These are phyloP conservation scores for Rhizophora apiculata DNA, from an alignment of 345 rosid genomes.

Conservation along the genomic window DNA sequence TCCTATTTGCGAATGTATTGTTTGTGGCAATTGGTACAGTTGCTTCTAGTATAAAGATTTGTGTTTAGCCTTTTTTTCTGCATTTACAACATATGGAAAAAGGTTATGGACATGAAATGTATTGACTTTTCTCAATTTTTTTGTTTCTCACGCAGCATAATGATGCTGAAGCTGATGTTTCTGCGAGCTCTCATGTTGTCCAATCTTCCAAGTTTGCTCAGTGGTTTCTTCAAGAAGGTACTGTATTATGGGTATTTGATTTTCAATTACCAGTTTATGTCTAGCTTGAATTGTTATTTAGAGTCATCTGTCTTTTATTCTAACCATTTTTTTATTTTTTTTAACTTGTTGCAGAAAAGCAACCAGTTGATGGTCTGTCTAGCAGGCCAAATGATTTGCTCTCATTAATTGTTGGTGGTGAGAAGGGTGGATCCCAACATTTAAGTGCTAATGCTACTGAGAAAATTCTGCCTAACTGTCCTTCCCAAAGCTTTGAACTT, in stretches of 20 bases:
- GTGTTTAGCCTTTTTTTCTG: not conserved
- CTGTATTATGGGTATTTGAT: not conserved
- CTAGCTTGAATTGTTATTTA: not conserved
- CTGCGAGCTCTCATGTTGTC: slow-evolving; percentile 34
- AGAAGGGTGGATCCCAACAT: slow-evolving; percentile 42
- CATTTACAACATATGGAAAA: not conserved
- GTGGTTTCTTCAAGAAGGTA: slow-evolving; percentile 91
- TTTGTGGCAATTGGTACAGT: not conserved
- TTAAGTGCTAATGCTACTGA: slow-evolving; percentile 37
- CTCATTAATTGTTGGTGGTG: slow-evolving; percentile 73
- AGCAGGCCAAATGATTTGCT: slow-evolving; percentile 57
- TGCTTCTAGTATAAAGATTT: not conserved
- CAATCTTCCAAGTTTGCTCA: slow-evolving; percentile 86
- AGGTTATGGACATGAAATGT: slow-evolving; percentile 9
- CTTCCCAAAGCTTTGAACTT: slow-evolving; percentile 37
- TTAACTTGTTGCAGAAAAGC: slow-evolving; percentile 52
- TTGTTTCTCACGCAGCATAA: slow-evolving; percentile 40
- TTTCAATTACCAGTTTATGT: slow-evolving; percentile 1
- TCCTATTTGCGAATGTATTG: too few relatives aligned
- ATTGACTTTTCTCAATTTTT: slow-evolving; percentile 18
- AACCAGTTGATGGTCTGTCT: slow-evolving; percentile 46
- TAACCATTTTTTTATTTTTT: not conserved
- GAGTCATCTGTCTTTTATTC: not conserved
- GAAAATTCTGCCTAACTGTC: slow-evolving; percentile 28
- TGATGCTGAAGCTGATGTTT: slow-evolving; percentile 47